phyloP scores from a whole-genome alignment of 2,329 filamentous ascomycete species.

The Fonsecaea erecta region DNA sequence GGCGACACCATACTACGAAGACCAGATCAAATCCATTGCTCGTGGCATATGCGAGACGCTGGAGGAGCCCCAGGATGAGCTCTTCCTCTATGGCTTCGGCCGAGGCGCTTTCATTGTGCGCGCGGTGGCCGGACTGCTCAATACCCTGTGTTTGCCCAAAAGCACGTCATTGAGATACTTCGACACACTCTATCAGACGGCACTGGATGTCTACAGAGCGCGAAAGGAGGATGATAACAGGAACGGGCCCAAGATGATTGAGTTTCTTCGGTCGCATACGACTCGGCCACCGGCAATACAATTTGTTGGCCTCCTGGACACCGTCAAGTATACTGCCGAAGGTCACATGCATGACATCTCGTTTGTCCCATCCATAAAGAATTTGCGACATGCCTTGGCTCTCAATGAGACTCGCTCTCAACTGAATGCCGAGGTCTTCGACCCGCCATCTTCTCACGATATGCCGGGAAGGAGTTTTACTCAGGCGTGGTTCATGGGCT shows the following conservation, averaged over 20 bases:
- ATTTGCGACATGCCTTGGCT: constrained; percentile 48
- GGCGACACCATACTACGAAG: constrained; percentile 24
- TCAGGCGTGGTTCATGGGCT: constrained; percentile 50
- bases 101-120: constrained; percentile 49
- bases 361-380: constrained; percentile 43
- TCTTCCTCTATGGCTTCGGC: constrained; percentile 50
- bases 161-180: constrained; percentile 39
- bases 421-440: constrained; percentile 40
- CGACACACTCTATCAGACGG: constrained; percentile 39
- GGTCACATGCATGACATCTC: constrained; percentile 40
- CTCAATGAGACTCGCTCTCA: constrained; percentile 45
- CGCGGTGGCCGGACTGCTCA: constrained; percentile 48
- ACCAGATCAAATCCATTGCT: constrained; percentile 35
- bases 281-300: constrained; percentile 42
- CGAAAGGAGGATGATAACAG: constrained; percentile 32
- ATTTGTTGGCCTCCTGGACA: constrained; percentile 48
- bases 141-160: constrained; percentile 41
- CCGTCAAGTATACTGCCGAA: constrained; percentile 41
- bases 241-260: constrained; percentile 32
- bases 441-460: constrained; percentile 30
- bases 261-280: constrained; percentile 31
- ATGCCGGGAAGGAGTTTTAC: constrained; percentile 39
- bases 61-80: constrained; percentile 42
- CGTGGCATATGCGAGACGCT: constrained; percentile 29
- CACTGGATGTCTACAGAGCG: constrained; percentile 35